A percentile compares a stretch with the other conserved stretches of the same genome.
Evolutionary conservation across 2,329 filamentous ascomycete genomes (phyloP).

Genomic region (Pseudomassariella vexata): DNA sequence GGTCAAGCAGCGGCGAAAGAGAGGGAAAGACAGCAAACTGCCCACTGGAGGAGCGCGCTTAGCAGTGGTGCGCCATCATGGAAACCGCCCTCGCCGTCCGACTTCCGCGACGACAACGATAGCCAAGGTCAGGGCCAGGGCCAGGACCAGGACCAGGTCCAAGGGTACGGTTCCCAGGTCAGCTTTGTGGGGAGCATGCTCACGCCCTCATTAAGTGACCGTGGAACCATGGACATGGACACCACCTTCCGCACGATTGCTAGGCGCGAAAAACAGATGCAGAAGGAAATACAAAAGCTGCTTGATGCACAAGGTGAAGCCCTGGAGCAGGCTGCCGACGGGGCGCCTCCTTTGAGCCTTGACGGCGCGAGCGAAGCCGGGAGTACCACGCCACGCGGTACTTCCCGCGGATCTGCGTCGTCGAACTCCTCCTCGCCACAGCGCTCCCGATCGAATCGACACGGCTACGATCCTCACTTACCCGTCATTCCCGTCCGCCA

Average conservation of each 20-base stretch:
- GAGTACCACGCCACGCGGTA: slow-evolving; percentile 29
- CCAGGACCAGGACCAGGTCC: not conserved
- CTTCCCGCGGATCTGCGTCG: slow-evolving; percentile 11
- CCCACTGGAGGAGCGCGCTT: slow-evolving; percentile 1
- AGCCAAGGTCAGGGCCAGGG: not conserved
- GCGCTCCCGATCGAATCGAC: slow-evolving; percentile 25
- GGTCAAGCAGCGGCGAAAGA: slow-evolving; percentile 1
- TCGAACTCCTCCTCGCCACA: slow-evolving; percentile 9
- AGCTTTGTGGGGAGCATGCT: slow-evolving; percentile 24
- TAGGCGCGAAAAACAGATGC: slow-evolving; percentile 45
- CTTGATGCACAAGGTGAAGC: slow-evolving; percentile 54
- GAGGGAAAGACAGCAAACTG: slow-evolving; percentile 4
- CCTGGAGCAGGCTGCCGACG: slow-evolving; percentile 26
- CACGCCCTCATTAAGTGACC: not conserved
- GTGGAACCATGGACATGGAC: slow-evolving; percentile 15
- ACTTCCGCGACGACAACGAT: slow-evolving; percentile 8
- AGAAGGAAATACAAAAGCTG: slow-evolving; percentile 51
- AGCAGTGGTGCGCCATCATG: no score
- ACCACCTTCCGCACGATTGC: slow-evolving; percentile 24
- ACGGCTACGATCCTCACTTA: slow-evolving; percentile 15
- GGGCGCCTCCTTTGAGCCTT: not conserved
- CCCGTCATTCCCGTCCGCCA: slow-evolving; percentile 54
- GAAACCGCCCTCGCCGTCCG: slow-evolving; percentile 14
- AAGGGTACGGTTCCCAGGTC: slow-evolving; percentile 6
- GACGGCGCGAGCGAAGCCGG: slow-evolving; percentile 18